Base-by-base conservation (phyloP, 2,329 filamentous ascomycete species). In the Spiromastix sp. region DNA sequence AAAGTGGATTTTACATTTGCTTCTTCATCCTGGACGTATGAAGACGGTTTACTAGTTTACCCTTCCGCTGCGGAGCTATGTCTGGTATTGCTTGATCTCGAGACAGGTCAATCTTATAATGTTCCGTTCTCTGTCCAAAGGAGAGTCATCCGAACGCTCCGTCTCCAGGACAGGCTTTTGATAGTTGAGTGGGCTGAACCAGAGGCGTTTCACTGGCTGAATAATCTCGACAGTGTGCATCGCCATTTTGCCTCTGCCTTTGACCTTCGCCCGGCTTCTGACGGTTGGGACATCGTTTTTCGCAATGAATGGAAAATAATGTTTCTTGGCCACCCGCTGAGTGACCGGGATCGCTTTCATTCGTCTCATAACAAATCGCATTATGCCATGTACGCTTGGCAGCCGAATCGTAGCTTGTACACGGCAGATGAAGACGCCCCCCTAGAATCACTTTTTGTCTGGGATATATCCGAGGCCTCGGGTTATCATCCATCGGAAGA, bases 381-480 rank as follows among this genome's bases (percentile, higher is more conserved):
- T 49, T 79, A 79, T 52, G 72, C 65, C 25, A 59, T 77, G 10
- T 79, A 79, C 51, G 61, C 71, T 18, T 79, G 74, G 74, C 72
- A 77, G 45, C 67, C 71, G 2, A 71, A 70, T 42, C 67, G 67
- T 30, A 69, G 68, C 29, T 59, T 69, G 24, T 73, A 70, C 59
- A 64, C 61, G 0, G 59, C 60, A 2, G 66, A 67, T 22, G 69
- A 74, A 34, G 69, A 73, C 45, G 65, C 68, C 9, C 72, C 72
- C 0, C 64, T 73, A 11, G 75, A 79, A 49, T 64, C 68, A 21
- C 55, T 79, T 18, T 66, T 65, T 11, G 57, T 79, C 7, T 79
- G 74, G 74, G 68, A 79, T 36, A 72, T 79, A 25, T 67, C 68
- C 2, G 53, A 55, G 0, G 56, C 64, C 2, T 70, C 67, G 4